Evolutionary conservation across 768 basidiomycete genomes (phyloP).

Genomic region (Panus rudis): DNA sequence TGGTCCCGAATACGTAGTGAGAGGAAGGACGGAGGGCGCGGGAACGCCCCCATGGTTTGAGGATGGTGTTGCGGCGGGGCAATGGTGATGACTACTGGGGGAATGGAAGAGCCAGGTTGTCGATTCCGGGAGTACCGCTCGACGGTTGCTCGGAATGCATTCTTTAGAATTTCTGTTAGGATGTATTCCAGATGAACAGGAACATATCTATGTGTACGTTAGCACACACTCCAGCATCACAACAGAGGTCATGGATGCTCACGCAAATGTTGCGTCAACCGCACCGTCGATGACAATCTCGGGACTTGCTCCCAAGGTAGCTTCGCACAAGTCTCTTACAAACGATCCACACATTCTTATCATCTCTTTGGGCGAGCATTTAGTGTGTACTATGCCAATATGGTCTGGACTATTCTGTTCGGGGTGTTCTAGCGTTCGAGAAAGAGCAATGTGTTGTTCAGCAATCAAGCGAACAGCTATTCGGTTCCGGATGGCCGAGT

Average conservation of each 20-base stretch:
- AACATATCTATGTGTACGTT: conserved; percentile 50
- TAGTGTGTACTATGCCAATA: conserved; percentile 69
- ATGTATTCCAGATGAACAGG: conserved; percentile 91
- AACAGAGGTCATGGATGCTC: conserved; percentile 26
- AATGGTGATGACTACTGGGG: conserved; percentile 68
- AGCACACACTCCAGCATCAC: conserved; percentile 1
- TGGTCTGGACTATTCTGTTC: conserved; percentile 31
- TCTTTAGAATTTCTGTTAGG: conserved; percentile 85
- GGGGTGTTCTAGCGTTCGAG: conserved; percentile 50
- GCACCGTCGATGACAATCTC: conserved; percentile 65
- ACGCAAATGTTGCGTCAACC: conserved; percentile 70
- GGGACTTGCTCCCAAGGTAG: conserved; percentile 71
- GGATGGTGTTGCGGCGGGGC: conserved; percentile 39
- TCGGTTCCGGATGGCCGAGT: conserved; percentile 78
- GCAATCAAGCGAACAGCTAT: conserved; percentile 85
- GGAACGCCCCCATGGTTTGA: conserved; percentile 11
- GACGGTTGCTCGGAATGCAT: conserved; percentile 84
- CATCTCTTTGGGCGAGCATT: conserved; percentile 67
- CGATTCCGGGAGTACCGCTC: conserved; percentile 66
- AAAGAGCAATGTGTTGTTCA: conserved; percentile 85
- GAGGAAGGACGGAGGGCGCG: conserved; percentile 37
- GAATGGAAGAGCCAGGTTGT: conserved; percentile 35
- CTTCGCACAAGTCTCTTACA: conserved; percentile 78
- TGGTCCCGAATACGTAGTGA: conserved; percentile 79
- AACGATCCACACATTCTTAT: conserved; percentile 76